These are phyloP conservation scores for Aspergillus coremiiformis DNA, from an alignment of 495 filamentous ascomycete species.

Conservation along the genomic window DNA sequence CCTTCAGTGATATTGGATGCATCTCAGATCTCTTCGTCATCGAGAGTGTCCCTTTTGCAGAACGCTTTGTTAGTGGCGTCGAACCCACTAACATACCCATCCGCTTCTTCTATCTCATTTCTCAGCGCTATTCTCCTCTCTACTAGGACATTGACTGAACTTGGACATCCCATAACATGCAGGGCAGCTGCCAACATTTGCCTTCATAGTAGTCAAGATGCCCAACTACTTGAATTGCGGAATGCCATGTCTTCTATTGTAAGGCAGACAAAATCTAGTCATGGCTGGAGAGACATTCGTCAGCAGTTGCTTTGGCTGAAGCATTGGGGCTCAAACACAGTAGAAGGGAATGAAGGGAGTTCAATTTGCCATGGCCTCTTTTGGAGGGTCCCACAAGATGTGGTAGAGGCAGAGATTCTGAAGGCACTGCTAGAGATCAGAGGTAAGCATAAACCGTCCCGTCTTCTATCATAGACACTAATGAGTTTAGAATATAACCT, in stretches of 20 bases:
- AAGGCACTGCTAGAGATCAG: constrained; percentile 62
- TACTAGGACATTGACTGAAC: constrained; percentile 52
- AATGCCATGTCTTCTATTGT: constrained; percentile 51
- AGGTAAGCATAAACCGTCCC: constrained; percentile 41
- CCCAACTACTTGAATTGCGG: constrained; percentile 58
- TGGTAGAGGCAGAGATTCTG: constrained; percentile 67
- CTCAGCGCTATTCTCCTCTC: constrained; percentile 64
- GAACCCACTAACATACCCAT: constrained; percentile 64
- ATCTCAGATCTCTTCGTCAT: constrained; percentile 35
- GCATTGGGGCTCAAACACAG: constrained; percentile 59
- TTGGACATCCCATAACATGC: constrained; percentile 53
- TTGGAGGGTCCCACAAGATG: constrained; percentile 53
- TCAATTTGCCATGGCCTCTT: constrained; percentile 55
- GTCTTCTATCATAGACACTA: constrained; percentile 4
- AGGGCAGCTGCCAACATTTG: constrained; percentile 41
- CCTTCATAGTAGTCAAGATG: constrained; percentile 44
- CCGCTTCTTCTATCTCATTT: constrained; percentile 50
- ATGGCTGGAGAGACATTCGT: constrained; percentile 59
- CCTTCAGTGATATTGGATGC: constrained; percentile 30
- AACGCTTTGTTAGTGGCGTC: constrained; percentile 51
- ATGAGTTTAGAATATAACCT: constrained; percentile 53
- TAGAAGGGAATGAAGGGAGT: constrained; percentile 26
- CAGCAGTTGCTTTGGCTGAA: constrained; percentile 73
- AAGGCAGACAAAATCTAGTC: constrained; percentile 50
- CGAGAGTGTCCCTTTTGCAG: constrained; percentile 41